Evolutionary conservation across 2,329 filamentous ascomycete genomes (phyloP), one percentile per base, ranked within the genome.

Genomic region (Trichoderma oligosporum): DNA sequence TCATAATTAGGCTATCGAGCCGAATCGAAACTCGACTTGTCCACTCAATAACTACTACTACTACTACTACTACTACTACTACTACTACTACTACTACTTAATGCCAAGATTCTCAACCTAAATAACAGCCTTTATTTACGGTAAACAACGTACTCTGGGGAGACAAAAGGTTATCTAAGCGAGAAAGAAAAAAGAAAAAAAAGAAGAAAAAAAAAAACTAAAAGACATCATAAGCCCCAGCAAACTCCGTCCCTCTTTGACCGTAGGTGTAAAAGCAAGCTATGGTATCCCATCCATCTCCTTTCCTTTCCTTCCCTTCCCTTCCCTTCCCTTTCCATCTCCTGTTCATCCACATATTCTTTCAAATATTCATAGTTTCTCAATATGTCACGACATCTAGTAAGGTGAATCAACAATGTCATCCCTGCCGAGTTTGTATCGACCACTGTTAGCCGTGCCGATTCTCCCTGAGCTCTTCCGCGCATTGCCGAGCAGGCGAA

Each of bases 321-420:
- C 6, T 35, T 31, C 24, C 20, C 14, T 24, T 33, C 45, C 22
- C 14, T 22, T 25, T 58, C 48, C 27, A 31, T 27, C 18, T 11
- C 27, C 25, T 11, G n/a, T 29, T 11, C 42, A 27, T 35, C 35
- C 49, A 44, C n/a, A 44, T 53, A 25, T 53, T 8, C 38, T 31
- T 25, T 22, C 12, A 35, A 38, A 44, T 14, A 25, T 33, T 42
- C 39, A 14, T n/a, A 6, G 27, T 11, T 31, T 5, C 27, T n/a
- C 11, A 18, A 20, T 31, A 56, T 4, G 27, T 36, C 8, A 9
- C 29, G 20, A n/a, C 18, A 12, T 46, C 69, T 70, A 85, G 65
- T 80, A 86, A 11, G 81, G 79, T 33, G 82, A 80, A 67, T 96
- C 87, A 22, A 97, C 93, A 64, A 97, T 86, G 57, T 96, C 91